Evolutionary conservation across 495 filamentous ascomycete genomes (phyloP).

Genomic region (Xylaria telfairii): DNA sequence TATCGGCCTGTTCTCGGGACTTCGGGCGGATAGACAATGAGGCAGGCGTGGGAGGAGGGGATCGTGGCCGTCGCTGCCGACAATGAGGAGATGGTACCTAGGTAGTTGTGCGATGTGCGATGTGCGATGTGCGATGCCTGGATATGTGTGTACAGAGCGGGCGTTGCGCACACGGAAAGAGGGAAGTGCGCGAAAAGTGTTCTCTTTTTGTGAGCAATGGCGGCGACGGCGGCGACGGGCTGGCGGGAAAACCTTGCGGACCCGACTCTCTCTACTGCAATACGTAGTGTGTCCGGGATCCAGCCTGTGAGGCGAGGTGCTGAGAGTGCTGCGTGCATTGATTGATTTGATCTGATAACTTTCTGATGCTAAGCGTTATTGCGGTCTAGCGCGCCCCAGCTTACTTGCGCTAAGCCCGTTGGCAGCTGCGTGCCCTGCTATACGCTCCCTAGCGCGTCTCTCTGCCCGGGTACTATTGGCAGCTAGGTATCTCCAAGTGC

Average conservation of each 20-base stretch:
- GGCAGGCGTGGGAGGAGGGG: not conserved
- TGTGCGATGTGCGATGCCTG: not conserved
- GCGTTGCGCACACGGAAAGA: not conserved
- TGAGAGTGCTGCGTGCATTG: constrained; percentile 8
- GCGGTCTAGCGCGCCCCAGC: constrained; percentile 9
- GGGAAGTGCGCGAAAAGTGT: not conserved
- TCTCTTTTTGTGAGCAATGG: not conserved
- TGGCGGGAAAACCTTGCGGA: constrained; percentile 18
- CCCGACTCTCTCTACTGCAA: not conserved
- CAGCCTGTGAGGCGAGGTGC: constrained; percentile 4
- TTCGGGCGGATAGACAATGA: not conserved
- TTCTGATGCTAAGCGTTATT: constrained; percentile 11
- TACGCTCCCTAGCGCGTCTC: not conserved
- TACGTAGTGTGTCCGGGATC: constrained; percentile 8
- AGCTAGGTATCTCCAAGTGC: no score
- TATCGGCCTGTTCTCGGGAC: not conserved
- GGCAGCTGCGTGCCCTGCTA: not conserved
- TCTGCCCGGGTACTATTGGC: no score
- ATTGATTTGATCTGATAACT: constrained; percentile 30
- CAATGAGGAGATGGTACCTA: no score
- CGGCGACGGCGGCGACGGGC: constrained; percentile 2
- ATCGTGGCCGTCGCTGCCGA: not conserved
- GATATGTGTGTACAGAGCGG: not conserved
- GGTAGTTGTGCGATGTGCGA: not conserved
- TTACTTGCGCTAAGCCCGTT: not conserved